Base-by-base conservation (phyloP, 1,284 basidiomycete genomes). In the Anthracocystis setariae region DNA sequence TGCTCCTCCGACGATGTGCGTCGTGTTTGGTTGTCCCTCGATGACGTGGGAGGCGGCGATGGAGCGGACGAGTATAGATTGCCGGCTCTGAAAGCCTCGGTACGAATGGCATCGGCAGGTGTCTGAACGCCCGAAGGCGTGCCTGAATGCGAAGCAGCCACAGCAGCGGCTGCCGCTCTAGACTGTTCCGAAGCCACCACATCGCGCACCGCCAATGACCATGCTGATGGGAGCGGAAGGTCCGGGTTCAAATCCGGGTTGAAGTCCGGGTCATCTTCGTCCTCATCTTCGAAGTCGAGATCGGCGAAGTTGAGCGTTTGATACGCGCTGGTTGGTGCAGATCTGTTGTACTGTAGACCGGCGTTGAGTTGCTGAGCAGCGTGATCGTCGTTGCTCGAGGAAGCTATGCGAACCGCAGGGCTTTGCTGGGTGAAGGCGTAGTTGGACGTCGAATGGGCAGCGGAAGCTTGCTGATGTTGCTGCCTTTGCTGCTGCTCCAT, bases 211-310 rank as follows among this genome's bases (percentile, higher is more conserved):
- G 76, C 76, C 17, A 65, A 38, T 20, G 71, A 64, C 76, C 76
- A 78, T 15, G 76, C 76, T 3, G 72, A 64, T 9, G 70, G 59
- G 21, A 73, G 48, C 15, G 74, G 74, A 39, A 74, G 59, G 23
- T 73, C 58, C 7, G 70, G 65, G 23, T 73, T 73, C 21, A 73
- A 43, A 33, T 73, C 65, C 15, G 70, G 70, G 21, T 73, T 73
- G 50, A 76, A 76, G 49, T 76, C 74, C 1, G 74, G 74, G 51
- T 78, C 76, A 45, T 78, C 76, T 29, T 58, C 65, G 24, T 78
- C 76, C 42, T 78, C 76, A 7, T 77, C 76, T 27, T 78, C 76
- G 35, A 76, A 73, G 33, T 63, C 62, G 3, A 76, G 66, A 35
- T 76, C 71, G 21, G 72, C 72, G 52, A 78, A 76, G 24, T 65